A percentile compares a stretch with the other conserved stretches of the same genome.
phyloP scores from a whole-genome alignment of 495 filamentous ascomycete species.

The Evansstolkia leycettana region DNA sequence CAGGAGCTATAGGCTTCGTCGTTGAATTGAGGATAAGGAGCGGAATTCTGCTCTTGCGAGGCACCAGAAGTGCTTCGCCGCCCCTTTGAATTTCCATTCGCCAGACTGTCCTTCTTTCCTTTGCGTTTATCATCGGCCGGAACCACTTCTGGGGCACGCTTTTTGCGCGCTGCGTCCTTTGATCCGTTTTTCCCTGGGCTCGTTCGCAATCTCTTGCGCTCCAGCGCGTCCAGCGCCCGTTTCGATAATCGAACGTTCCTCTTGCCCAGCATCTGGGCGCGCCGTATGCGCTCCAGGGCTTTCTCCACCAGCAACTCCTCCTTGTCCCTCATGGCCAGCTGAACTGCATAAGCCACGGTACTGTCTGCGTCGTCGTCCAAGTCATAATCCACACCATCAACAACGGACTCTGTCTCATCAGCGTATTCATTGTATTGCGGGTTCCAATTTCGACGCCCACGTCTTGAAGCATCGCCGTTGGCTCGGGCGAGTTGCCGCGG shows the following conservation, averaged over 20 bases:
- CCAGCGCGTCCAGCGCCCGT: constrained; percentile 63
- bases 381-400: constrained; percentile 43
- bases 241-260: constrained; percentile 63
- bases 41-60: constrained; percentile 14
- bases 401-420: constrained; percentile 32
- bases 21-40: constrained; percentile 14
- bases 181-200: constrained; percentile 14
- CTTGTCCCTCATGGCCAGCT: constrained; percentile 45
- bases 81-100: constrained; percentile 10
- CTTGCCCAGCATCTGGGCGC: constrained; percentile 59
- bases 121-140: constrained; percentile 7
- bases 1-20: constrained; percentile 13
- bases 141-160: constrained; percentile 6
- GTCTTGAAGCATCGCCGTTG: too few relatives aligned
- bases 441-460: constrained; percentile 30
- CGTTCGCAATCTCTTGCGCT: constrained; percentile 50
- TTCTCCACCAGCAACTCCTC: constrained; percentile 64
- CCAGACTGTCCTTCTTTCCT: constrained; percentile 7
- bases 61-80: constrained; percentile 14
- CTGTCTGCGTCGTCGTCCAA: constrained; percentile 41
- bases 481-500: constrained; percentile 16
- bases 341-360: constrained; percentile 35
- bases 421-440: constrained; percentile 36
- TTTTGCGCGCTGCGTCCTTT: constrained; percentile 12
- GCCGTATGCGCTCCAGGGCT: constrained; percentile 63